These are phyloP conservation scores for Cucumis sativus DNA, from an alignment of 306 rosid genomes.

Conservation along the genomic window DNA sequence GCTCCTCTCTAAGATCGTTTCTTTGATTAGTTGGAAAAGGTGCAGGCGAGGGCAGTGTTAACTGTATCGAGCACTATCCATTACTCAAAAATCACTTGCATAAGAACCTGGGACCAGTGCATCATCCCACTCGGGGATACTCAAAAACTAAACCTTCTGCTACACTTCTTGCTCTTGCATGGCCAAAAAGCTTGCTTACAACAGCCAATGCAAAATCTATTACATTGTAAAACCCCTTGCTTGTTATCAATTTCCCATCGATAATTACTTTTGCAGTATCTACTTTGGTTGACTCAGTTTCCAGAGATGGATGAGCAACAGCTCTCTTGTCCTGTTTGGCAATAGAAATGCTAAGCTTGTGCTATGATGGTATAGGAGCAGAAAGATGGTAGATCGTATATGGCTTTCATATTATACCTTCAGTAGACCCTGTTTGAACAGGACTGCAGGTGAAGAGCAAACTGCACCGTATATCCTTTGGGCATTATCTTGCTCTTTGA, in stretches of 20 bases:
- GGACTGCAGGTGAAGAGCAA: conserved; percentile 54
- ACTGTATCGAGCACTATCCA: neutral
- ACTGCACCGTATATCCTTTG: conserved; percentile 67
- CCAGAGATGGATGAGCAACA: conserved; percentile 37
- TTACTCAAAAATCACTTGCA: neutral
- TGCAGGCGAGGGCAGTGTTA: neutral
- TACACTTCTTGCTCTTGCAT: conserved; percentile 87
- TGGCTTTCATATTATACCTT: conserved; percentile 36
- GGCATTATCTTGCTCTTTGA: conserved; percentile 59
- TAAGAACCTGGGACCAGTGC: neutral
- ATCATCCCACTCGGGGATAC: conserved; percentile 37
- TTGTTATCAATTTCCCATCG: conserved; percentile 79
- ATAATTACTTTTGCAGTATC: conserved; percentile 56
- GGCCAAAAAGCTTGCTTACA: conserved; percentile 67
- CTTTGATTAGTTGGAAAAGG: neutral
- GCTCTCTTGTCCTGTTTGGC: conserved; percentile 53
- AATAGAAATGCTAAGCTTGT: conserved; percentile 1
- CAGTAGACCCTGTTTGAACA: conserved; percentile 66
- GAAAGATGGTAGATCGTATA: conserved; percentile 6
- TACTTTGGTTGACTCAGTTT: conserved; percentile 26
- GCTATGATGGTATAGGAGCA: conserved; percentile 2
- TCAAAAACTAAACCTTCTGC: conserved; percentile 88
- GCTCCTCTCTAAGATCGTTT: neutral
- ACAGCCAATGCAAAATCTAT: conserved; percentile 67
- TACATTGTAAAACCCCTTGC: conserved; percentile 60